Percentiles rank a stretch among this genome's conserved stretches.
Conservation (phyloP, 805 yeast species). For the Cyberlindnera petersonii region DNA sequence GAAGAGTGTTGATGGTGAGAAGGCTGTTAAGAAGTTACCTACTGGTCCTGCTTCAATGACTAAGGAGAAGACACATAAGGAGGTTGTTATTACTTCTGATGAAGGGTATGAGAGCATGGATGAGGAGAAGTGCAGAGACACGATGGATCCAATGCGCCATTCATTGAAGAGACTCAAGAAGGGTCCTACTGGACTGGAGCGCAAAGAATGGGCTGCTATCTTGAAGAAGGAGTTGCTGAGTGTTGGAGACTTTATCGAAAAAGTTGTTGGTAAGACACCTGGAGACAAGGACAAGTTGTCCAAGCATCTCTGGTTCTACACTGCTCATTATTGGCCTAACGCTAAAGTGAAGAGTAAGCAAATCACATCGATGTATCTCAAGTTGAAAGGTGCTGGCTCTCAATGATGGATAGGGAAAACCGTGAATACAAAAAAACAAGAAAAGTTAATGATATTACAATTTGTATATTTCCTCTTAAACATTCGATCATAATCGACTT, state of each 20-base stretch:
- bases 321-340: conserved; percentile 78
- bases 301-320: conserved; percentile 81
- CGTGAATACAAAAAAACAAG: too few relatives aligned
- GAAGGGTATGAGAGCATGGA: conserved; percentile 77
- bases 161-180: conserved; percentile 63
- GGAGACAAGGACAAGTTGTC: conserved; percentile 38
- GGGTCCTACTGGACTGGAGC: conserved; percentile 70
- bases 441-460: not conserved
- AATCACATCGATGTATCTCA: conserved; percentile 71
- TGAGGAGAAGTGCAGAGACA: conserved; percentile 58
- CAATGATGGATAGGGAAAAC: not conserved
- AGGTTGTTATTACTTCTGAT: conserved; percentile 22
- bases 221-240: conserved; percentile 63
- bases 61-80: conserved; percentile 5
- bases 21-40: conserved; percentile 8
- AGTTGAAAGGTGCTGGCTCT: conserved; percentile 36
- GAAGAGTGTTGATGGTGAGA: conserved; percentile 12
- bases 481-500: too few relatives aligned
- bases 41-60: conserved; percentile 8
- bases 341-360: conserved; percentile 71
- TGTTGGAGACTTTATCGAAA: conserved; percentile 69
- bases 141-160: conserved; percentile 61
- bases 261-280: conserved; percentile 28
- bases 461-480: too few relatives aligned
- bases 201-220: conserved; percentile 72